phyloP scores from a whole-genome alignment of 176 grass and related monocot genomes.

The Poa annua region DNA sequence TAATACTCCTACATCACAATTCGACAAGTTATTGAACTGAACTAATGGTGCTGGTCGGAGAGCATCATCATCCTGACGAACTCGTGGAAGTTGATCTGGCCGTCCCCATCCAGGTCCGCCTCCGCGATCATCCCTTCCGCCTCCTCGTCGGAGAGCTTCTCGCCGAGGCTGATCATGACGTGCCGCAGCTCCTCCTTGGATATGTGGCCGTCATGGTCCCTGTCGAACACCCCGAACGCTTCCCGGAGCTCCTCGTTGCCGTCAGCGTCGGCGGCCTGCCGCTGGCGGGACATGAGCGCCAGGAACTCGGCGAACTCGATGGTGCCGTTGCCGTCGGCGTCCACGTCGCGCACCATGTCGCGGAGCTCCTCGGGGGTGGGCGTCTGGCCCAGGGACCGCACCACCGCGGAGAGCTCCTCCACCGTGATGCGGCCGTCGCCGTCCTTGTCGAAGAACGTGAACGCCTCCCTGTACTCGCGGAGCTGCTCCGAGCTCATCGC shows the following conservation, averaged over 20 bases:
- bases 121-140: slow-evolving; percentile 82
- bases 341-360: slow-evolving; percentile 82
- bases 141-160: slow-evolving; percentile 77
- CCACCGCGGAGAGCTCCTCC: slow-evolving; percentile 70
- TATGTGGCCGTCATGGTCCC: slow-evolving; percentile 86
- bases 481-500: slow-evolving; percentile 52
- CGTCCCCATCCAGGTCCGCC: slow-evolving; percentile 80
- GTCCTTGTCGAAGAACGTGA: slow-evolving; percentile 90
- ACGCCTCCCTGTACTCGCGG: slow-evolving; percentile 72
- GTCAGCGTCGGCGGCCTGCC: slow-evolving; percentile 7
- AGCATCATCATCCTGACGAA: slow-evolving; percentile 93
- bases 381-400: slow-evolving; percentile 69
- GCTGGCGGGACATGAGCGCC: slow-evolving; percentile 54
- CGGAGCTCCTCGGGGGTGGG: slow-evolving; percentile 61
- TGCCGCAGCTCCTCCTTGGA: slow-evolving; percentile 58
- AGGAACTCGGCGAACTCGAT: slow-evolving; percentile 88
- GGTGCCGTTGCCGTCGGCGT: slow-evolving; percentile 77
- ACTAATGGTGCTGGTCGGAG: slow-evolving; percentile 46
- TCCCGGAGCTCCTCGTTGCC: slow-evolving; percentile 73
- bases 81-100: slow-evolving; percentile 75
- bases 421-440: slow-evolving; percentile 89
- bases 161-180: slow-evolving; percentile 84
- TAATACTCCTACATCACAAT: too few species aligned
- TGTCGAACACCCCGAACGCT: slow-evolving; percentile 93
- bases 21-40: too few species aligned